Evolutionary conservation across 179 eudicot species (phyloP).

Genomic region (Dionaea muscipula): DNA sequence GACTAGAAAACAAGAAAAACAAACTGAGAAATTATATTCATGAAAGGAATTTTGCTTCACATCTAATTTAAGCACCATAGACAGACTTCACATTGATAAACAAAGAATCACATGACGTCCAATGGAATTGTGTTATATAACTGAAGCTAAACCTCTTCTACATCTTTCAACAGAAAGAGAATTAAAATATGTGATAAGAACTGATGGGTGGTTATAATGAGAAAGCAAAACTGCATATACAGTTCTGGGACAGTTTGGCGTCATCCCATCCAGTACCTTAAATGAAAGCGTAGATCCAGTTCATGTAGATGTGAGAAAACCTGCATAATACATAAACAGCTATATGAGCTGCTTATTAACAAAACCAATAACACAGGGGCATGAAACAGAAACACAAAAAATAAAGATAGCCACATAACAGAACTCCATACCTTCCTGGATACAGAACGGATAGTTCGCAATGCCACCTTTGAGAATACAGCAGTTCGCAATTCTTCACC

Average conservation of each 20-base stretch:
- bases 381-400: no score
- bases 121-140: no score
- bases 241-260: neutral
- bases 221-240: no score
- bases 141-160: no score
- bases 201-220: no score
- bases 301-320: conserved; percentile 91
- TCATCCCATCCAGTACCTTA: conserved; percentile 43
- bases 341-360: neutral
- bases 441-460: conserved; percentile 79
- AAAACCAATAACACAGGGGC: neutral
- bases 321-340: conserved; percentile 29
- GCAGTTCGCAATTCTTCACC: conserved; percentile 85
- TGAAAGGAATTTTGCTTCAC: neutral
- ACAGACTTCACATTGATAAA: neutral
- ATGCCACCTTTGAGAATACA: conserved; percentile 87
- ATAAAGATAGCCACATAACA: neutral
- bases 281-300: conserved; percentile 85
- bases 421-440: conserved; percentile 57
- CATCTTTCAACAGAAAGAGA: no score
- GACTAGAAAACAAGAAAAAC: conserved; percentile 36
- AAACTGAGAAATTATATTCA: conserved; percentile 3
- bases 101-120: no score
- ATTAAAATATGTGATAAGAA: no score
- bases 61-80: neutral